Conservation (phyloP, 495 filamentous ascomycete genomes). For the Gamarada debralockiae region DNA sequence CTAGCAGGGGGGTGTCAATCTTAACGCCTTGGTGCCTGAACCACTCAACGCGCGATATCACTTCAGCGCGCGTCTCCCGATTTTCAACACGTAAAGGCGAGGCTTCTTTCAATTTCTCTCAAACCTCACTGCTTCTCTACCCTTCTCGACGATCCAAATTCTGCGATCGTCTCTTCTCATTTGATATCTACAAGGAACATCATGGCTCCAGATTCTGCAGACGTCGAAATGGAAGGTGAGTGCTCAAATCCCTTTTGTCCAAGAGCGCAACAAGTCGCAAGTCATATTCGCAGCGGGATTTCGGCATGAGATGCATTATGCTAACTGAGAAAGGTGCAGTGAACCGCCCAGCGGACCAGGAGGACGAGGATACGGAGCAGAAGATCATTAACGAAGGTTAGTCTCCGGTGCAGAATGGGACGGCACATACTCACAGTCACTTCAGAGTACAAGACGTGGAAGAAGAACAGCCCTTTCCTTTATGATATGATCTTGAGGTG, state of each 20-base stretch:
- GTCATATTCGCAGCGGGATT: neutral
- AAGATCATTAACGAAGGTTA: conserved; percentile 93
- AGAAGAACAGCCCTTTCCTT: conserved; percentile 98
- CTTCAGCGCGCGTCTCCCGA: too few relatives aligned
- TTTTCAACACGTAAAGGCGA: too few relatives aligned
- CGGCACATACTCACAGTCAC: neutral
- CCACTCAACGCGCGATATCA: too few relatives aligned
- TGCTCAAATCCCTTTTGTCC: neutral
- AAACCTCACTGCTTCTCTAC: neutral
- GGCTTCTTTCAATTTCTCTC: neutral
- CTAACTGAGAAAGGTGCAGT: conserved; percentile 9
- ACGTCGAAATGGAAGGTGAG: conserved; percentile 27
- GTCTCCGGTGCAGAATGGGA: neutral
- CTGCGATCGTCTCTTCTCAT: neutral
- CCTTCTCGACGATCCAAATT: too few relatives aligned
- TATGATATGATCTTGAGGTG: conserved; percentile 92
- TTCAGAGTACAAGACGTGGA: conserved; percentile 99
- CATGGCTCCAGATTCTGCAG: conserved; percentile 25
- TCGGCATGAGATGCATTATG: neutral
- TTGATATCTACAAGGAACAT: neutral
- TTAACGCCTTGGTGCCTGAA: too few relatives aligned
- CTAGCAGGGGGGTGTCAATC: too few relatives aligned
- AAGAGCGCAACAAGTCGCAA: too few relatives aligned
- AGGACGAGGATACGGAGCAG: conserved; percentile 42
- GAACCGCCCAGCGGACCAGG: conserved; percentile 10